These are phyloP conservation scores for Dendrobium catenatum DNA, from an alignment of 106 monocot species.

Conservation along the genomic window DNA sequence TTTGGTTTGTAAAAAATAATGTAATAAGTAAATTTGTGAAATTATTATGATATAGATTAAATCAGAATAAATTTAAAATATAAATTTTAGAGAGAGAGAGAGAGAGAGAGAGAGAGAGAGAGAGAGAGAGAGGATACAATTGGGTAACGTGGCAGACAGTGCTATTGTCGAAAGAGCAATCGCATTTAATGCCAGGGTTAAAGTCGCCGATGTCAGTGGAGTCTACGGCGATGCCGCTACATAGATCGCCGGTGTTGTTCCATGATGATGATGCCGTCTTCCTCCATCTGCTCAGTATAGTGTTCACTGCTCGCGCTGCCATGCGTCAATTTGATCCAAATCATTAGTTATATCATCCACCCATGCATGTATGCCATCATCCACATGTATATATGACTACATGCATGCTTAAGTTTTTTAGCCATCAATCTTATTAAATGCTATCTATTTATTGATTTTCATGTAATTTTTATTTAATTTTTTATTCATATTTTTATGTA, in stretches of 20 bases:
- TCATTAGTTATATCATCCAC: not conserved
- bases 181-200: slow-evolving; percentile 54
- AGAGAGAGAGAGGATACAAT: slow-evolving; percentile 20
- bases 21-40: too few relatives aligned
- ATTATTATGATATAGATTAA: too few relatives aligned
- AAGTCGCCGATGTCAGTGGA: slow-evolving; percentile 17
- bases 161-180: slow-evolving; percentile 24
- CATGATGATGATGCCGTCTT: slow-evolving; percentile 11
- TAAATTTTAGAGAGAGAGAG: not conserved
- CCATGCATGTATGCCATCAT: not conserved
- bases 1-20: too few relatives aligned
- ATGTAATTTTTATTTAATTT: too few relatives aligned
- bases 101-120: not conserved
- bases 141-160: slow-evolving; percentile 44
- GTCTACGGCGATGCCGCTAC: slow-evolving; percentile 39
- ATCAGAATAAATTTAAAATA: too few relatives aligned
- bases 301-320: slow-evolving; percentile 30
- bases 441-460: too few relatives aligned
- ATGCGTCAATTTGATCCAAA: not conserved
- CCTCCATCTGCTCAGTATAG: slow-evolving; percentile 34
- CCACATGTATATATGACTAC: too few relatives aligned
- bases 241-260: slow-evolving; percentile 41
- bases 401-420: too few relatives aligned
- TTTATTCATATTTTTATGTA: too few relatives aligned
- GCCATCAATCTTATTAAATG: too few relatives aligned